Conservation (phyloP, 2,329 filamentous ascomycete genomes). For the Sordariomycetes sp. region DNA sequence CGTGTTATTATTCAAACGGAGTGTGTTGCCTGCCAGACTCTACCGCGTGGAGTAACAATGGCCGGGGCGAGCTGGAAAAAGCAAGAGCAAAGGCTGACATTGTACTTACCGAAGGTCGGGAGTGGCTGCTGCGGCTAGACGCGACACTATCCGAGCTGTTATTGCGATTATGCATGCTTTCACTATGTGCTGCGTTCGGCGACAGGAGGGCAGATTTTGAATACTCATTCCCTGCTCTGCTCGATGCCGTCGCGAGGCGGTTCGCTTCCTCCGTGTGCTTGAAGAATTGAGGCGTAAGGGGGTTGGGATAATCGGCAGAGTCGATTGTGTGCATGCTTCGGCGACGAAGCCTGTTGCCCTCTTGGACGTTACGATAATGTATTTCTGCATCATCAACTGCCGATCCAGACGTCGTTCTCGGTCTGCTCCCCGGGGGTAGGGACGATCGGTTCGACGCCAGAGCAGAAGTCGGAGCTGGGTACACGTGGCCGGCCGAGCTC, state of each 20-base stretch:
- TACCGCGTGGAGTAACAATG: not conserved
- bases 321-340: slow-evolving; percentile 65
- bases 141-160: slow-evolving; percentile 53
- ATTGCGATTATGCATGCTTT: slow-evolving; percentile 19
- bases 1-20: slow-evolving; percentile 5
- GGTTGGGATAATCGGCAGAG: slow-evolving; percentile 25
- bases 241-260: not conserved
- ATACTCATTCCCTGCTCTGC: not conserved
- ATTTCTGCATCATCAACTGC: slow-evolving; percentile 4
- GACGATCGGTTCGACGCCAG: slow-evolving; percentile 1
- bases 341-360: slow-evolving; percentile 65
- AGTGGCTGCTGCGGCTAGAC: slow-evolving; percentile 43
- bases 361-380: slow-evolving; percentile 26
- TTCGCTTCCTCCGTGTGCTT: slow-evolving; percentile 3
- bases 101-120: slow-evolving; percentile 53
- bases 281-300: slow-evolving; percentile 20
- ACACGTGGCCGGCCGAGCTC: slow-evolving; percentile 7
- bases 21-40: not conserved
- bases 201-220: slow-evolving; percentile 21
- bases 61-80: not conserved
- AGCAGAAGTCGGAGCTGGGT: slow-evolving; percentile 7
- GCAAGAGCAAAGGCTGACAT: slow-evolving; percentile 5
- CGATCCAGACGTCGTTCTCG: slow-evolving; percentile 3
- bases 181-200: slow-evolving; percentile 4
- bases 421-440: not conserved